These are phyloP conservation scores for Rhodotorula sp. DNA, from an alignment of 1,284 basidiomycete genomes.

Conservation along the genomic window DNA sequence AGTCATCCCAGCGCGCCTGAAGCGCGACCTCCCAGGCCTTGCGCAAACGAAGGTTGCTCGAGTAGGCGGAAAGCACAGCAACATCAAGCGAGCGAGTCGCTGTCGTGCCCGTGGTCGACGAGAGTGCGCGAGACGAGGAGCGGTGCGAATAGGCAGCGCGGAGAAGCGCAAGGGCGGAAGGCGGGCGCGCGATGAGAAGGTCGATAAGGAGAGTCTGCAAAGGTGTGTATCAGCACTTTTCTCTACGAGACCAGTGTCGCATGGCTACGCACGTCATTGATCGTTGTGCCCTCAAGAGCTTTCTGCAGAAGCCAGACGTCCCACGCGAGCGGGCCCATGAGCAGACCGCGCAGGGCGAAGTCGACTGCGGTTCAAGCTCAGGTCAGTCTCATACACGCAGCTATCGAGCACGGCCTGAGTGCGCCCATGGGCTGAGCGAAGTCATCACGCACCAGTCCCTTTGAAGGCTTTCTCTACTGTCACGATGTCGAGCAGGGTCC, in stretches of 20 bases:
- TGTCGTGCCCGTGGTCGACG: background rate
- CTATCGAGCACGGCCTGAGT: too few relatives aligned
- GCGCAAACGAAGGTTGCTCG: slow-evolving; percentile 24
- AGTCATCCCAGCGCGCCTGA: slow-evolving; percentile 34
- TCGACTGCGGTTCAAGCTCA: slow-evolving; percentile 16
- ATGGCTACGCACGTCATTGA: slow-evolving; percentile 28
- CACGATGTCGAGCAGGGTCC: slow-evolving; percentile 21
- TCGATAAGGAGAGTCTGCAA: slow-evolving; percentile 34
- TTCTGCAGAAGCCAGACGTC: slow-evolving; percentile 33
- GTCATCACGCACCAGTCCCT: slow-evolving; percentile 23
- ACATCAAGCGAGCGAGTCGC: slow-evolving; percentile 31
- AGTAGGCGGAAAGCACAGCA: slow-evolving; percentile 28
- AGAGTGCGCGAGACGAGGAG: background rate
- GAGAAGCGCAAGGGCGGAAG: slow-evolving; percentile 31
- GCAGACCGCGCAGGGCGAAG: slow-evolving; percentile 21
- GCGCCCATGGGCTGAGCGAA: too few relatives aligned
- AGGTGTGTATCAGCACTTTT: background rate
- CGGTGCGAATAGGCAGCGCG: slow-evolving; percentile 34
- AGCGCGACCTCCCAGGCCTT: slow-evolving; percentile 38
- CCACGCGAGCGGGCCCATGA: slow-evolving; percentile 35
- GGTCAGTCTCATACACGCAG: too few relatives aligned
- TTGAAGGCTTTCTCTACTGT: slow-evolving; percentile 24
- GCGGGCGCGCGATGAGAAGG: slow-evolving; percentile 28
- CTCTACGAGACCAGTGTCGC: background rate
- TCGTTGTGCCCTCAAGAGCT: slow-evolving; percentile 24